Evolutionary conservation across 116 monocot genomes (phyloP), one percentile per base, ranked within the genome.

Genomic region (Dioscorea cayenensis): DNA sequence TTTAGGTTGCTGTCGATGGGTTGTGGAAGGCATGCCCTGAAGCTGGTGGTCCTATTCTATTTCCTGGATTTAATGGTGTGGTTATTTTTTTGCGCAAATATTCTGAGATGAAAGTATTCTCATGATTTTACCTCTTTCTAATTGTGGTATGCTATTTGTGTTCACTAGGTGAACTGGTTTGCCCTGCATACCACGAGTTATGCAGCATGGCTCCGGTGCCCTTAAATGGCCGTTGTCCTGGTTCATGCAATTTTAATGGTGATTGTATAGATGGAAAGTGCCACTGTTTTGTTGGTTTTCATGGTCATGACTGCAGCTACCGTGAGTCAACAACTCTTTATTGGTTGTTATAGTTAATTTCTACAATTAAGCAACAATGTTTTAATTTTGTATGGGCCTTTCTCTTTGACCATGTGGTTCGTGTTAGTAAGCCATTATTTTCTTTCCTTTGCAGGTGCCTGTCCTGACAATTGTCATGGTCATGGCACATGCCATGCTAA

Each of bases 51-150:
- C 88, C 97, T 66, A 66, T 97, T 79, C 92, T 90, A 55, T 97
- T 92, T 65, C 86, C 83, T 73, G 93, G 99, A 36, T 99, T 99
- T 75, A 88, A 89, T 80, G 99, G 99, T 99, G 79, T 72, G 49
- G 28, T 43, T 43, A 6, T 43, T 43, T 43, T 10, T 43, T 43
- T 43, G 43, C 5, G 43, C 43, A 9, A 43, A 43, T 27, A 7
- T 49, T n/a, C 35, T 63, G 14, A 18, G n/a, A 37, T 38, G 8
- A 61, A 65, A 67, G 23, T 18, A 55, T 60, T 25, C 49, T 7
- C 14, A 35, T 28, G 3, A 4, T 64, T 71, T 64, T 71, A 63
- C 19, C 32, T 69, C 5, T 51, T 20, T 68, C 37, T 29, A n/a
- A n/a, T 51, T 60, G 35, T 51, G 43, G 59, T 36, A 36, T 61